A percentile compares a stretch with the other conserved stretches of the same genome.
phyloP scores from a whole-genome alignment of 2,329 filamentous ascomycete species.

The Trichothecium sympodiale region DNA sequence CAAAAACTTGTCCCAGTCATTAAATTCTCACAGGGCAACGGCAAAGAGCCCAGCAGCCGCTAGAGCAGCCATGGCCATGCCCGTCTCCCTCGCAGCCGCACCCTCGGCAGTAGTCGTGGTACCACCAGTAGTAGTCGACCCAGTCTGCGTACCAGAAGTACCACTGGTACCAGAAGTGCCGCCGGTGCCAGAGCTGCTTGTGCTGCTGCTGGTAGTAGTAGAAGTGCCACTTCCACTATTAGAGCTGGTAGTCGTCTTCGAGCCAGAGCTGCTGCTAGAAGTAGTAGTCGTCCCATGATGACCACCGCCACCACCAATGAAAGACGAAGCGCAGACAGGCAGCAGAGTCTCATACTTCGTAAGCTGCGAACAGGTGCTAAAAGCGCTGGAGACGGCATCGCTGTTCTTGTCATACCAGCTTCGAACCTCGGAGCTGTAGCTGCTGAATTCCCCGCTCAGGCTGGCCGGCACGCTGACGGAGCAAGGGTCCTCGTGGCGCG shows the following conservation, averaged over 20 bases:
- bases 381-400: conserved; percentile 13
- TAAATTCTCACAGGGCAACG: too few species aligned
- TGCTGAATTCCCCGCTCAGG: conserved; percentile 18
- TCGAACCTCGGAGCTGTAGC: conserved; percentile 17
- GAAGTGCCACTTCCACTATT: background rate
- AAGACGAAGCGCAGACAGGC: conserved; percentile 12
- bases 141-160: conserved; percentile 2
- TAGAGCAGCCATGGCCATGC: conserved; percentile 16
- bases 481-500: conserved; percentile 21
- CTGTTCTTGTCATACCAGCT: conserved; percentile 19
- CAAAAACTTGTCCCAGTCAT: too few species aligned
- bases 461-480: conserved; percentile 16
- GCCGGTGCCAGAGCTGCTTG: conserved; percentile 1
- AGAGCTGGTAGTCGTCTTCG: background rate
- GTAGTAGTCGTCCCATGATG: background rate
- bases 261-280: background rate
- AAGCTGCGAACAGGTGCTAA: conserved; percentile 15
- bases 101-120: conserved; percentile 11
- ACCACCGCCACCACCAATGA: conserved; percentile 1
- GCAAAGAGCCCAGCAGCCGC: conserved; percentile 15
- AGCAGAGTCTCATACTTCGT: conserved; percentile 9
- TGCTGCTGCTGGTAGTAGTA: conserved; percentile 1
- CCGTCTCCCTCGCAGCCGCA: conserved; percentile 15
- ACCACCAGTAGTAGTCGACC: background rate
- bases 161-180: conserved; percentile 2